Percentiles rank a stretch among this genome's conserved stretches.
phyloP scores from a whole-genome alignment of 2,329 filamentous ascomycete species.

The Phaeosphaeria sp. region DNA sequence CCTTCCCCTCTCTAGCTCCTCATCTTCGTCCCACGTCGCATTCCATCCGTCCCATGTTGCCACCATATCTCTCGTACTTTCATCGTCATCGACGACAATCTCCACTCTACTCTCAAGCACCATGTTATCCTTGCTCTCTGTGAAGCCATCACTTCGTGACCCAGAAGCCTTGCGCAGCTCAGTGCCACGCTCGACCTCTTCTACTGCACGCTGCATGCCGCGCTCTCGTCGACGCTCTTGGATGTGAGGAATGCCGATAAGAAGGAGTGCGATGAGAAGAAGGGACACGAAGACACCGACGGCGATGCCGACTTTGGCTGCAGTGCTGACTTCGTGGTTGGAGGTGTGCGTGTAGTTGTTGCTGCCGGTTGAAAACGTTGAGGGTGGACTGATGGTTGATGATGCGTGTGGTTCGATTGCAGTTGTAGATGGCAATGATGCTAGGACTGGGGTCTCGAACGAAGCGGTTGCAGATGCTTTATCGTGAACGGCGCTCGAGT shows the following conservation, averaged over 20 bases:
- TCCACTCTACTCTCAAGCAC: conserved; percentile 34
- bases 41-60: conserved; percentile 14
- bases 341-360: not conserved
- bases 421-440: not conserved
- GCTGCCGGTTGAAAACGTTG: not conserved
- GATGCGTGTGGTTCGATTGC: not conserved
- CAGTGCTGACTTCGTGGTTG: conserved; percentile 6
- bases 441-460: conserved; percentile 4
- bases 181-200: conserved; percentile 26
- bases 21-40: conserved; percentile 8
- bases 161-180: conserved; percentile 3
- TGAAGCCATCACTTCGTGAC: not conserved
- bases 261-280: conserved; percentile 13
- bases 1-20: conserved; percentile 11
- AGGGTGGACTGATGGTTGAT: not conserved
- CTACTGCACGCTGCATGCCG: conserved; percentile 21
- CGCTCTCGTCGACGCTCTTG: conserved; percentile 22
- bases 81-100: conserved; percentile 28
- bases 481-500: not conserved
- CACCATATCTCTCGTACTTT: conserved; percentile 12
- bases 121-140: conserved; percentile 28
- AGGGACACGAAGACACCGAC: conserved; percentile 8
- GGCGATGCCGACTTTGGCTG: conserved; percentile 12
- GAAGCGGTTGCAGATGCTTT: not conserved
- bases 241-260: conserved; percentile 19